Percentiles rank a stretch among this genome's conserved stretches.
Conservation (phyloP, 2,329 filamentous ascomycete genomes). For the Beauveria asiatica region DNA sequence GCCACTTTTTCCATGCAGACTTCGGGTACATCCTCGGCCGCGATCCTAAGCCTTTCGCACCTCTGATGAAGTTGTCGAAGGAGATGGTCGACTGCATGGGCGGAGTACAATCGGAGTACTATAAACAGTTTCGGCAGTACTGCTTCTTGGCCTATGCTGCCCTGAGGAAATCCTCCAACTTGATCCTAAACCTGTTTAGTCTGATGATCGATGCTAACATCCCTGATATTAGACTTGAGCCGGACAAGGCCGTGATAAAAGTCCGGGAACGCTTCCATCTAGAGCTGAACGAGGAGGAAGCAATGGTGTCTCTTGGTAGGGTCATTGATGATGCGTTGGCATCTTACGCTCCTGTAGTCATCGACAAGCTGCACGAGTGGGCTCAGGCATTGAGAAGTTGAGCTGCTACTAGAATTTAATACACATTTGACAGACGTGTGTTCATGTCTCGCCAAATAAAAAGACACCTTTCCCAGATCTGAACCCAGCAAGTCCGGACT, state of each 20-base stretch:
- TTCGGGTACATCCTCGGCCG: slow-evolving; percentile 97
- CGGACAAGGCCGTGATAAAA: slow-evolving; percentile 89
- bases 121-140: slow-evolving; percentile 86
- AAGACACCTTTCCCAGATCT: slow-evolving; percentile 85
- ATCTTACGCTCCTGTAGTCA: slow-evolving; percentile 84
- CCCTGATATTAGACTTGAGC: slow-evolving; percentile 84
- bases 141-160: slow-evolving; percentile 93
- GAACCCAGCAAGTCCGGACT: slow-evolving; percentile 76
- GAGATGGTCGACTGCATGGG: slow-evolving; percentile 99
- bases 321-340: slow-evolving; percentile 87
- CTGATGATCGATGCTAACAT: slow-evolving; percentile 98
- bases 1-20: slow-evolving; percentile 95
- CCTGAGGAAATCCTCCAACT: slow-evolving; percentile 76
- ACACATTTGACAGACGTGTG: neutral
- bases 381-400: slow-evolving; percentile 84
- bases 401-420: neutral
- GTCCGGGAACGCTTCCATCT: slow-evolving; percentile 91
- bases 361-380: slow-evolving; percentile 89
- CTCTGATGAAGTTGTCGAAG: slow-evolving; percentile 91
- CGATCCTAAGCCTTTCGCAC: slow-evolving; percentile 94
- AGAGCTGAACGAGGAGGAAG: slow-evolving; percentile 86
- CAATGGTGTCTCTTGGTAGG: slow-evolving; percentile 76
- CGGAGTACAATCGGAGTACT: slow-evolving; percentile 70
- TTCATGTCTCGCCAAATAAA: slow-evolving; percentile 55
- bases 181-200: slow-evolving; percentile 91